These are phyloP conservation scores for Penicillium sp. DNA, from an alignment of 2,329 filamentous ascomycete genomes.

Conservation along the genomic window DNA sequence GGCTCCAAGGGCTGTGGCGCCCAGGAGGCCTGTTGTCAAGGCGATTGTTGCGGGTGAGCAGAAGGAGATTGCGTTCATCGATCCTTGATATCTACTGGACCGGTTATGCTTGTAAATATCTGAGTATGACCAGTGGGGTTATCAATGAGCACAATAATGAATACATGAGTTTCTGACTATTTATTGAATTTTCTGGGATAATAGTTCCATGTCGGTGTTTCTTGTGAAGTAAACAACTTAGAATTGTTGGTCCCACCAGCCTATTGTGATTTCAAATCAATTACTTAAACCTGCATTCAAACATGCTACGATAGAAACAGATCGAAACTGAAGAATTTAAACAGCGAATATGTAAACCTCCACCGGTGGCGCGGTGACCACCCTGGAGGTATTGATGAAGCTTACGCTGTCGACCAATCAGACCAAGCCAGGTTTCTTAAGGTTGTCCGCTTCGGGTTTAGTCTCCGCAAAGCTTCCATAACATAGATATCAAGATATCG, in stretches of 20 bases:
- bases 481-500: not conserved
- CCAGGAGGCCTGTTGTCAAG: conserved; percentile 23
- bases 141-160: not conserved
- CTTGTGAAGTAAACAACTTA: not conserved
- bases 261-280: not conserved
- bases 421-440: not conserved
- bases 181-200: not conserved
- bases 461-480: not conserved
- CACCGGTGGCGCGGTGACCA: not conserved
- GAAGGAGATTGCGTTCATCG: not conserved
- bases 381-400: not conserved
- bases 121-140: not conserved
- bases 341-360: not conserved
- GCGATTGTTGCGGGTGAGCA: not conserved
- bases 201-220: no score
- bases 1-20: conserved; percentile 40
- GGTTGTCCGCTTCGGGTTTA: not conserved
- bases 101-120: not conserved
- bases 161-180: not conserved
- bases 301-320: not conserved
- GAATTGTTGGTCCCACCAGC: not conserved
- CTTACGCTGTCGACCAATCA: not conserved
- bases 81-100: not conserved
- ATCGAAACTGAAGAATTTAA: not conserved
- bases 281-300: not conserved